phyloP scores from a whole-genome alignment of 1,284 basidiomycete species.

The Ceratobasidium sp. region DNA sequence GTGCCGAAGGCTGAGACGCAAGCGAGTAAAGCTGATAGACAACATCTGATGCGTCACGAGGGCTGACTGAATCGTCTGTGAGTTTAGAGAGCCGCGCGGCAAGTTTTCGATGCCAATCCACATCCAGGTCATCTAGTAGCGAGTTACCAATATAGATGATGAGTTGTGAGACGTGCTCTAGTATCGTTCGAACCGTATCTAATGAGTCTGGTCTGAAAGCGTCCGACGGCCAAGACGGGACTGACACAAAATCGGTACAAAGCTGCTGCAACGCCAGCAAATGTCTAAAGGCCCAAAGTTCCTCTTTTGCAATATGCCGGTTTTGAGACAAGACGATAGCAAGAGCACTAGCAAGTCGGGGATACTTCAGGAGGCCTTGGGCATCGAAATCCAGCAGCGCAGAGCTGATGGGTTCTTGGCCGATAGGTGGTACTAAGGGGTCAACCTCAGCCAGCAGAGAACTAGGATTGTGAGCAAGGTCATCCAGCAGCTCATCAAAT shows the following conservation, averaged over 20 bases:
- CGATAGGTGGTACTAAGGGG: slow-evolving; percentile 22
- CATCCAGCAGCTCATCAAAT: background rate
- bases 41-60: slow-evolving; percentile 9
- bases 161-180: slow-evolving; percentile 67
- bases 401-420: slow-evolving; percentile 1
- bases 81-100: background rate
- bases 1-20: slow-evolving; percentile 52
- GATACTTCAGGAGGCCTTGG: slow-evolving; percentile 68
- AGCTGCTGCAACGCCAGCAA: slow-evolving; percentile 68
- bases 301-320: slow-evolving; percentile 66
- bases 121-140: slow-evolving; percentile 19
- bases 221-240: slow-evolving; percentile 26
- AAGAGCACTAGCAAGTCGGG: slow-evolving; percentile 70
- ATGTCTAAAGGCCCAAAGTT: slow-evolving; percentile 73
- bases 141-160: slow-evolving; percentile 66
- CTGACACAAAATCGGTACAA: slow-evolving; percentile 62
- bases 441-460: slow-evolving; percentile 28
- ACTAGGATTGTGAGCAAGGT: slow-evolving; percentile 30
- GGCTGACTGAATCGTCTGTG: background rate
- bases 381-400: slow-evolving; percentile 55
- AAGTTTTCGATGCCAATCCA: slow-evolving; percentile 24
- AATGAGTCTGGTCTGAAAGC: slow-evolving; percentile 52
- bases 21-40: slow-evolving; percentile 44
- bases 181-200: slow-evolving; percentile 59
- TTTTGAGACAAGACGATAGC: slow-evolving; percentile 70